phyloP scores from a whole-genome alignment of 345 rosid genomes.

The thale cress (Arabidopsis thaliana) region DNA sequence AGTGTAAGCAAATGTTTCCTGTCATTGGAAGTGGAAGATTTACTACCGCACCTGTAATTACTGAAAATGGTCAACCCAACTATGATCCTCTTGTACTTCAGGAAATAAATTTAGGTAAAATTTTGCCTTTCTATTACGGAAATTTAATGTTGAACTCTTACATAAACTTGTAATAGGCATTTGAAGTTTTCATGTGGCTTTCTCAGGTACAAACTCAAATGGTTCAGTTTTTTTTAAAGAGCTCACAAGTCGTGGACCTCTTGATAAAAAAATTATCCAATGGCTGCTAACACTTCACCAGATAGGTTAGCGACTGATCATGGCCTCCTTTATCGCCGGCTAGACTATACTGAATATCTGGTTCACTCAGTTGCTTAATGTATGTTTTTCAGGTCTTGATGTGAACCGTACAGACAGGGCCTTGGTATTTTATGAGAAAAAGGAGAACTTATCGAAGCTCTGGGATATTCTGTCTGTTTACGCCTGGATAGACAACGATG shows the following conservation, averaged over 20 bases:
- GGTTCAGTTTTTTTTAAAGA: conserved; percentile 60
- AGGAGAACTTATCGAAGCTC: conserved; percentile 84
- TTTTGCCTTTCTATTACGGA: neutral
- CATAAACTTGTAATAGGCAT: conserved; percentile 15
- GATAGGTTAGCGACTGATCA: conserved; percentile 69
- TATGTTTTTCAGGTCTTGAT: conserved; percentile 68
- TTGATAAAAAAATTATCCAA: conserved; percentile 75
- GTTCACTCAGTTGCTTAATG: conserved; percentile 3
- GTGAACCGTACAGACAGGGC: conserved; percentile 94
- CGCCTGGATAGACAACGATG: conserved; percentile 94
- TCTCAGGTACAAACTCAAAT: conserved; percentile 45
- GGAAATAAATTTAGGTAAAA: conserved; percentile 51
- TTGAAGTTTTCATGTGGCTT: conserved; percentile 21
- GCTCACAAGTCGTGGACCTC: conserved; percentile 59
- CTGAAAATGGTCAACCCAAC: conserved; percentile 81
- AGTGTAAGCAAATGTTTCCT: conserved; percentile 71
- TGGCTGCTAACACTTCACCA: conserved; percentile 93
- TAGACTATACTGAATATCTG: neutral
- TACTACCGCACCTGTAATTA: conserved; percentile 86
- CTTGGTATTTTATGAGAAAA: conserved; percentile 86
- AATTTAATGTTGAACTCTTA: neutral
- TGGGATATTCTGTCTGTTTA: conserved; percentile 97
- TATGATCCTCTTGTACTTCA: conserved; percentile 80
- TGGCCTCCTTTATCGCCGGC: conserved; percentile 20
- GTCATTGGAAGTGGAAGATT: conserved; percentile 85